Evolutionary conservation across 148 eudicot species (phyloP), one percentile per base, ranked within the genome.

Genomic region (Heliosperma pusillum): DNA sequence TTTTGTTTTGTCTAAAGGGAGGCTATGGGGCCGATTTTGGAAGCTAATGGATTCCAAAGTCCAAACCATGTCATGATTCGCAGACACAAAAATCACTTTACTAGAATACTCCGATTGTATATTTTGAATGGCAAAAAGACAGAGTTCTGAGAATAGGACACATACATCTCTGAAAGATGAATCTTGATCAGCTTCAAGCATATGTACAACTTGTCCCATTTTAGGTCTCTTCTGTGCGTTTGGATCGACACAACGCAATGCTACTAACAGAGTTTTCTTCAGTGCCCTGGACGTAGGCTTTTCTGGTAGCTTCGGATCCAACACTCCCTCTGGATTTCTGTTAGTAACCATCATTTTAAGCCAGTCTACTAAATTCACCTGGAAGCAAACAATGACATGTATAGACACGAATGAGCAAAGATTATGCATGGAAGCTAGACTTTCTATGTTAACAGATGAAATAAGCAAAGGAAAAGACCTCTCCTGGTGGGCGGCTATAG

Each of bases 301-400:
- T 33, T 85, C 96, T 1, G 86, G 78, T 24, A 90, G 59, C 80
- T 88, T 90, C 16, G 96, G 90, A 81, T 88, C 96, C 76, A 90
- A 72, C 42, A 88, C 86, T 61, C 89, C 92, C 76, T 88, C 92
- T 2, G 92, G 81, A 70, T 85, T 84, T 79, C 85, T 71, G 76
- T 81, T 83, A 33, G 88, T 73, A 36, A 88, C 92, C 90, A 87
- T 87, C 74, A 60, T 83, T 80, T 87, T 90, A 27, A 90, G 85
- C 96, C 96, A 90, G 11, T 90, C 96, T 58, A 90, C 90, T 58
- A 90, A 75, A 64, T 90, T 84, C 76, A 90, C 92, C 96, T 90
- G 86, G 53, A 72, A 57, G 16, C 64, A 57, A 25, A 85, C 55
- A 55, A 26, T 21, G 60, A 53, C 55, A 81, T n/a, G 67, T 66